Percentiles rank a stretch among this genome's conserved stretches.
These are phyloP conservation scores for Allantophomopsis lycopodina DNA, from an alignment of 2,329 filamentous ascomycete genomes.

Conservation along the genomic window DNA sequence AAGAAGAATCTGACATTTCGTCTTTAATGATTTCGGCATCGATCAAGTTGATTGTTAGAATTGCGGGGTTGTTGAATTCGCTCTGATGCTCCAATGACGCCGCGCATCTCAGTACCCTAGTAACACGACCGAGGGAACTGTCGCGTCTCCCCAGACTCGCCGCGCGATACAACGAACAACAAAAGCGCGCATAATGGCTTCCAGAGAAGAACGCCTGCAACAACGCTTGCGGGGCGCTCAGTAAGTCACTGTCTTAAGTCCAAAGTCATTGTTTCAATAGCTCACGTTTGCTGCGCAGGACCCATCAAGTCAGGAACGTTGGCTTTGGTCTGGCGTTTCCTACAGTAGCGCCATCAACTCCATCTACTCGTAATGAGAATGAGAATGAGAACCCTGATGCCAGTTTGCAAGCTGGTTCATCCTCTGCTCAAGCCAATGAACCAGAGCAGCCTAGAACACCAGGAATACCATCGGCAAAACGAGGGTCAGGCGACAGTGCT, in stretches of 20 bases:
- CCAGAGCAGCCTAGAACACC: constrained; percentile 2
- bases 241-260: constrained; percentile 23
- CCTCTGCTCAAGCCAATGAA: not conserved
- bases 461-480: not conserved
- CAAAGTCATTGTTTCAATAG: constrained; percentile 2
- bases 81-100: no score
- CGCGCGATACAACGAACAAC: not conserved
- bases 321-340: constrained; percentile 41
- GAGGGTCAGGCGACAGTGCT: constrained; percentile 12
- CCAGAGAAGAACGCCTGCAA: constrained; percentile 41
- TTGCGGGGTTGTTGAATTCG: no score
- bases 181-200: not conserved
- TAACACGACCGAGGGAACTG: not conserved
- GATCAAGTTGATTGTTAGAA: no score
- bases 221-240: constrained; percentile 52
- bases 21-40: no score
- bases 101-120: no score
- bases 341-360: constrained; percentile 9
- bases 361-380: not conserved
- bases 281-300: constrained; percentile 23
- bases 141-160: not conserved
- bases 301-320: constrained; percentile 41
- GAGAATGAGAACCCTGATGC: not conserved
- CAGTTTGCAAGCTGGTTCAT: not conserved
- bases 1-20: no score